Percentiles rank a stretch among this genome's conserved stretches.
phyloP scores from a whole-genome alignment of 2,329 filamentous ascomycete species.

The Setomelanomma holmii region DNA sequence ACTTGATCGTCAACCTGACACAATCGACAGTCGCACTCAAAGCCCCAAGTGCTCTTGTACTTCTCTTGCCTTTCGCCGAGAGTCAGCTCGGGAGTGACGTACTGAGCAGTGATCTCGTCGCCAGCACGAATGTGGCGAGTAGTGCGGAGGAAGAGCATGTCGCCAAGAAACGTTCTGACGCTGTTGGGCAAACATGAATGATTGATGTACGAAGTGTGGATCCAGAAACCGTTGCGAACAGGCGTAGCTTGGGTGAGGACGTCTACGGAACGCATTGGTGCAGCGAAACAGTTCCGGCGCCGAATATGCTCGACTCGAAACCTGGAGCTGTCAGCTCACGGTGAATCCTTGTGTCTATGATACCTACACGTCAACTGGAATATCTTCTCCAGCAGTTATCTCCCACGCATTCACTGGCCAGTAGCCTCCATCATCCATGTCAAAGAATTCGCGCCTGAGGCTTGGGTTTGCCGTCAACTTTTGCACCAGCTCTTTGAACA shows the following conservation, averaged over 20 bases:
- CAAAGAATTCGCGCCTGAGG: conserved; percentile 38
- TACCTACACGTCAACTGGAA: conserved; percentile 51
- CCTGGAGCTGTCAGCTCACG: conserved; percentile 5
- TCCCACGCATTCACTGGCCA: conserved; percentile 43
- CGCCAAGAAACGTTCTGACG: conserved; percentile 50
- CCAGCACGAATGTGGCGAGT: conserved; percentile 37
- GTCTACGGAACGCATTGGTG: conserved; percentile 27
- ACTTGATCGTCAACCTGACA: conserved; percentile 21
- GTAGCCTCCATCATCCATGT: conserved; percentile 45
- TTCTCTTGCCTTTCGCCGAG: conserved; percentile 23
- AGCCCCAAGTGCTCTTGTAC: conserved; percentile 25
- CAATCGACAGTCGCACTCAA: conserved; percentile 28
- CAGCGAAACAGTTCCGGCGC: conserved; percentile 55
- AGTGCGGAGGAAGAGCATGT: conserved; percentile 49
- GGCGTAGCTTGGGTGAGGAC: conserved; percentile 19
- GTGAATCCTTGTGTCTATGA: neutral
- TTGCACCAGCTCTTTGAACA: conserved; percentile 54
- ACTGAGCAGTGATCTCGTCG: conserved; percentile 33
- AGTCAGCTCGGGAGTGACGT: conserved; percentile 29
- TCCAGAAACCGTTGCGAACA: conserved; percentile 49
- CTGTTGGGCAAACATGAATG: conserved; percentile 52
- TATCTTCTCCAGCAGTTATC: conserved; percentile 25
- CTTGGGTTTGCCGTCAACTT: conserved; percentile 56
- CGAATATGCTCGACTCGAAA: conserved; percentile 57
- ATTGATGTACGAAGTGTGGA: conserved; percentile 51